Conservation (phyloP, 2,329 filamentous ascomycete genomes). For the Biscogniauxia marginata region DNA sequence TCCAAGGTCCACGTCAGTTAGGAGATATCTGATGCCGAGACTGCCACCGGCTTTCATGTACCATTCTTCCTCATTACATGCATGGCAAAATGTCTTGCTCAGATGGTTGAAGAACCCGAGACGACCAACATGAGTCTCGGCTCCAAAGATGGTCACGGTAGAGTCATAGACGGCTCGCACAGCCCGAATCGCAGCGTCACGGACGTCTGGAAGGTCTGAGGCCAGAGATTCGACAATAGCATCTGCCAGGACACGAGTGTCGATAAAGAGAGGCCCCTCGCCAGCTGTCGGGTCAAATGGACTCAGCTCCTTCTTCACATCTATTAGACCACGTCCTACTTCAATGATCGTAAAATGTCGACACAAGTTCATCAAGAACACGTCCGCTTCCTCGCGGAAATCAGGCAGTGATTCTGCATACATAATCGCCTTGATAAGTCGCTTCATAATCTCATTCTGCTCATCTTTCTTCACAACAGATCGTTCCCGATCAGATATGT, state of each 20-base stretch:
- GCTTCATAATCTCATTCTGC: conserved; percentile 80
- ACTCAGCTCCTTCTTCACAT: conserved; percentile 72
- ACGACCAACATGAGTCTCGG: conserved; percentile 66
- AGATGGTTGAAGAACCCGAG: conserved; percentile 84
- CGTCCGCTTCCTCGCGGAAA: conserved; percentile 71
- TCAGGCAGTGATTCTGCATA: conserved; percentile 80
- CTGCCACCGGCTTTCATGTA: conserved; percentile 95
- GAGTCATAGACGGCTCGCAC: conserved; percentile 77
- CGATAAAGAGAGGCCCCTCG: conserved; percentile 83
- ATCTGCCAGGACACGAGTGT: conserved; percentile 83
- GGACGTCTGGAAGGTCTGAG: conserved; percentile 76
- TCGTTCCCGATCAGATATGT: conserved; percentile 73
- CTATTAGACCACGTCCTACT: conserved; percentile 78
- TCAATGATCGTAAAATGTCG: conserved; percentile 90
- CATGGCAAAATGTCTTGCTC: conserved; percentile 83
- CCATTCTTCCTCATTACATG: conserved; percentile 97
- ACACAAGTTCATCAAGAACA: conserved; percentile 77
- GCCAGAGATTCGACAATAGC: conserved; percentile 87
- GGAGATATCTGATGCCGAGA: conserved; percentile 82
- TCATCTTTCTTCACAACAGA: conserved; percentile 84
- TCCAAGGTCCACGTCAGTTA: conserved; percentile 80
- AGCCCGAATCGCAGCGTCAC: conserved; percentile 77
- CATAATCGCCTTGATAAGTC: conserved; percentile 84
- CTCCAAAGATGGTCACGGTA: conserved; percentile 76
- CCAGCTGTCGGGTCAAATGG: conserved; percentile 83